These are phyloP conservation scores for Botrytis deweyae DNA, from an alignment of 2,329 filamentous ascomycete species.

Conservation along the genomic window DNA sequence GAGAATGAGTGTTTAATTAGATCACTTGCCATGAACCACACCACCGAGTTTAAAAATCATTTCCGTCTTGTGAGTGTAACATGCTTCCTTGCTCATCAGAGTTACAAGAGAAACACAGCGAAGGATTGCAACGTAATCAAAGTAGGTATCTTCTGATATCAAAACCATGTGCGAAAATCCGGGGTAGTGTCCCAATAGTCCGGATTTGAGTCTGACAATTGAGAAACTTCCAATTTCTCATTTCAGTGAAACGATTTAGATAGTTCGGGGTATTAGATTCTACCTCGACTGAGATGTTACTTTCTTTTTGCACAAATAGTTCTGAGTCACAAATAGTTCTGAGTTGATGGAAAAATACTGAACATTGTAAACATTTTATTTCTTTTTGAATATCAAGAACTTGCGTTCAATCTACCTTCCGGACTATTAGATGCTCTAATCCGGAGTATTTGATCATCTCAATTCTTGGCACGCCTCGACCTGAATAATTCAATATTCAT, in stretches of 20 bases:
- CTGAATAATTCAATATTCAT: background rate
- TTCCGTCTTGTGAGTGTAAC: slow-evolving; percentile 10
- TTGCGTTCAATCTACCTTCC: background rate
- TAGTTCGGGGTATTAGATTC: background rate
- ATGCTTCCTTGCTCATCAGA: background rate
- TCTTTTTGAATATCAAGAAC: background rate
- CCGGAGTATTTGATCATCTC: background rate
- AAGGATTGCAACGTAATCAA: slow-evolving; percentile 8
- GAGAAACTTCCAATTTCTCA: background rate
- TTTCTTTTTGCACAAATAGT: background rate
- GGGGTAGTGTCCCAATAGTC: background rate
- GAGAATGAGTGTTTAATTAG: background rate
- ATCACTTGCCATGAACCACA: slow-evolving; percentile 18
- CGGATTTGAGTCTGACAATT: background rate
- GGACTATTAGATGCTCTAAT: background rate
- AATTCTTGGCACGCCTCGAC: background rate
- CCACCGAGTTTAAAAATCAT: background rate
- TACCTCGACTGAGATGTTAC: background rate
- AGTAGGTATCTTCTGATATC: slow-evolving; percentile 10
- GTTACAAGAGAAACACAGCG: background rate
- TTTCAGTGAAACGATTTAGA: background rate
- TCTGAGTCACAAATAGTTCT: background rate
- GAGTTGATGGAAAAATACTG: background rate
- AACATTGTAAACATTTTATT: background rate
- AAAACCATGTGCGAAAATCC: slow-evolving; percentile 16